Evolutionary conservation across 768 basidiomycete species (phyloP).

Genomic region (Lanmaoa pseudosensibilis): DNA sequence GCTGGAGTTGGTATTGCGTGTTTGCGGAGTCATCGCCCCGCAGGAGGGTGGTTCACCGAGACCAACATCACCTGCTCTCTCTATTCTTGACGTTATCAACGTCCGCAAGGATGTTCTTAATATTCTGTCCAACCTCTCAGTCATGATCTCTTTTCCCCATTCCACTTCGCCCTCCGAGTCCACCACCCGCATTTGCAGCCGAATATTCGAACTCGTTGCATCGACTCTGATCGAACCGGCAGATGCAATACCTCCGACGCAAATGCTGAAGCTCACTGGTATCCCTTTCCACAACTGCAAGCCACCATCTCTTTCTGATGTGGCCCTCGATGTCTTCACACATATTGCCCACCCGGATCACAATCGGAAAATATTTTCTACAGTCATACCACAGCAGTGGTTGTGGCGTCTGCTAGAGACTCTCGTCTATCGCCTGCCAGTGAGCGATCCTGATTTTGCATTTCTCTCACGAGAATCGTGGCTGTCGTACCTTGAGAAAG

Average conservation of each 20-base stretch:
- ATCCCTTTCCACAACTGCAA: conserved; percentile 41
- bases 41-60: conserved; percentile 33
- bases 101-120: conserved; percentile 77
- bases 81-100: conserved; percentile 67
- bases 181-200: conserved; percentile 49
- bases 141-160: conserved; percentile 48
- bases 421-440: conserved; percentile 81
- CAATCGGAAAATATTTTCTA: conserved; percentile 73
- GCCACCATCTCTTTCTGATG: conserved; percentile 64
- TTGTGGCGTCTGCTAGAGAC: conserved; percentile 64
- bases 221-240: conserved; percentile 73
- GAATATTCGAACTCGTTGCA: conserved; percentile 65
- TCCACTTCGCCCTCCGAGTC: conserved; percentile 40
- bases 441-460: conserved; percentile 73
- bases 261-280: conserved; percentile 55
- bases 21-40: conserved; percentile 53
- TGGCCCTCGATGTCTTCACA: conserved; percentile 85
- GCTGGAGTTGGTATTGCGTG: conserved; percentile 63
- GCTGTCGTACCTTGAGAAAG: conserved; percentile 78
- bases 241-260: conserved; percentile 64
- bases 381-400: conserved; percentile 54
- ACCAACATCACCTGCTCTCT: conserved; percentile 58
- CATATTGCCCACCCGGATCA: conserved; percentile 71
- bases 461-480: conserved; percentile 63
- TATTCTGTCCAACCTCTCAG: conserved; percentile 63